Evolutionary conservation across 305 asterid species (phyloP).

Genomic region (Caryopteris hybrid): DNA sequence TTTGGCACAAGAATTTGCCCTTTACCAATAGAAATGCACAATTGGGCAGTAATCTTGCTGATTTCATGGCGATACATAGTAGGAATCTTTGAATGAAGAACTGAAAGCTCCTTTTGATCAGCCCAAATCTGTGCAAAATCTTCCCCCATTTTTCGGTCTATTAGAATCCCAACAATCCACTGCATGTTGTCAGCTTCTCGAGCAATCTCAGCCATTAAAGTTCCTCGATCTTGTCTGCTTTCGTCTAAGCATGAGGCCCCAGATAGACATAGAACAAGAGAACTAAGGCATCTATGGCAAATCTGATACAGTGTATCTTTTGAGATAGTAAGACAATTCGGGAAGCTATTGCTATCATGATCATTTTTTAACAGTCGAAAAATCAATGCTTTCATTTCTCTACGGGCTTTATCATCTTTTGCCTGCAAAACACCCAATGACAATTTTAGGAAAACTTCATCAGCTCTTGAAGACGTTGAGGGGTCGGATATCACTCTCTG

Average conservation of each 20-base stretch:
- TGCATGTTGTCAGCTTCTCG: slow-evolving; percentile 88
- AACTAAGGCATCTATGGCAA: slow-evolving; percentile 74
- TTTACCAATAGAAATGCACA: slow-evolving; percentile 74
- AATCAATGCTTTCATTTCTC: slow-evolving; percentile 63
- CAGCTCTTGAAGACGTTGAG: slow-evolving; percentile 56
- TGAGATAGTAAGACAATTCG: slow-evolving; percentile 43
- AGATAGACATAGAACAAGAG: slow-evolving; percentile 60
- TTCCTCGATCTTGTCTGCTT: slow-evolving; percentile 58
- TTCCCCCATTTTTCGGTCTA: slow-evolving; percentile 64
- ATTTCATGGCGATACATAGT: slow-evolving; percentile 74
- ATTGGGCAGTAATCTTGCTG: slow-evolving; percentile 81
- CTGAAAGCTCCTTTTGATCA: slow-evolving; percentile 75
- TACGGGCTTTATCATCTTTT: slow-evolving; percentile 75
- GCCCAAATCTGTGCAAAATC: slow-evolving; percentile 88
- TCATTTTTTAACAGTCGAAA: slow-evolving; percentile 57
- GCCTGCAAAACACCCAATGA: slow-evolving; percentile 64
- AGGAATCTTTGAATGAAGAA: slow-evolving; percentile 81
- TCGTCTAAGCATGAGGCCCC: slow-evolving; percentile 64
- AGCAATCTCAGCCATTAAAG: slow-evolving; percentile 69
- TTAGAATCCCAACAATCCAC: slow-evolving; percentile 73
- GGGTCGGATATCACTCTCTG: slow-evolving; percentile 66
- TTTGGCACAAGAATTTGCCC: slow-evolving; percentile 66
- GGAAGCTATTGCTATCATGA: slow-evolving; percentile 4
- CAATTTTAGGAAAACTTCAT: slow-evolving; percentile 61
- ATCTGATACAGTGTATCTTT: slow-evolving; percentile 63